Evolutionary conservation across 1,284 basidiomycete species (phyloP), one percentile per base, ranked within the genome.

Genomic region (Cronartium quercuum): DNA sequence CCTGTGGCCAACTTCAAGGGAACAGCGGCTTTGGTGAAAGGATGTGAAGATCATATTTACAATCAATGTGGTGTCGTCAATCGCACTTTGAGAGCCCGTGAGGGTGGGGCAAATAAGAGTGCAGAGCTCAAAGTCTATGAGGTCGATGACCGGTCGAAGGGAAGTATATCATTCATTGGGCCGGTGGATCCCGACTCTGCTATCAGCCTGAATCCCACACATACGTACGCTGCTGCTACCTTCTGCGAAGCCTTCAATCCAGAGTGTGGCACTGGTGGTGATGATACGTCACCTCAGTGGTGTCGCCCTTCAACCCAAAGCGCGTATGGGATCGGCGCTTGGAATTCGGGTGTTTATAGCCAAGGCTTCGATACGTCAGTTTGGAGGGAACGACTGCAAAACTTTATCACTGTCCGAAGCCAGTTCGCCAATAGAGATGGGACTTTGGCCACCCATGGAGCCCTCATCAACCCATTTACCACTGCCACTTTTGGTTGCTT

Each of bases 401-500:
- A 15, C 34, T 61, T 61, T 34, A 61, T 61, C 34, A 61, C 58
- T 7, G 58, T 37, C 18, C 58, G 37, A 6, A 35, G 58, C 6
- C 29, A 61, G 6, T 34, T 24, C 29, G 10, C 21, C 15, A 60
- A 24, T 15, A 24, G 12, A 24, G 35, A 60, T 15, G 15, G 6
- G 35, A 2, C 6, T 3, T 35, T 35, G 24, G 18, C 37, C 9
- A 61, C 12, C 6, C 29, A 61, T 61, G 60, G 60, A 7, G 60
- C 60, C 2, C 29, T 21, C n/a, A 61, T 61, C 60, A 61, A 61
- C 37, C 60, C 60, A 35, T 61, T 61, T 34, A 61, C 60, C 29
- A 61, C 37, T 12, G 60, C 60, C 37, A 61, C 29, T 7, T 61
- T 61, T 61, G 60, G 60, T 9, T 61, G 60, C 60, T 61, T 61